Base-by-base conservation (phyloP, 2,329 filamentous ascomycete species). In the Aureobasidium sp. region DNA sequence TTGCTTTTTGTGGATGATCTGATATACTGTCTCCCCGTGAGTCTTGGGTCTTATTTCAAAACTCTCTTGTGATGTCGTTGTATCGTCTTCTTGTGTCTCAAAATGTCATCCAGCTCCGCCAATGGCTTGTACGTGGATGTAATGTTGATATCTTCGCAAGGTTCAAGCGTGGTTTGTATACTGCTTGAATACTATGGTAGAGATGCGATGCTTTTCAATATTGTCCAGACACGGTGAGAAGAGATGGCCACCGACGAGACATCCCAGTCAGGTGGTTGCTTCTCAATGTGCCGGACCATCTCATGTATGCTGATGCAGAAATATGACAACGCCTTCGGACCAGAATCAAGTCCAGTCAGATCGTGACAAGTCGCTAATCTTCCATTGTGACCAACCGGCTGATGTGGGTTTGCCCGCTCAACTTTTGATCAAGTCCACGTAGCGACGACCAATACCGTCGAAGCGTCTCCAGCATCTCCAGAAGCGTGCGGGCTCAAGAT, bases 391-490 rank as follows among this genome's bases (percentile, higher is more conserved):
- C 14, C 42, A 14, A 14, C 25, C 14, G 42, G 7, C 22, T 6
- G 14, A 3, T 8, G 5, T 45, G 22, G 7, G 5, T 11, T 22
- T 27, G 22, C 42, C 25, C 25, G 22, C 45, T 48, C 45, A 48
- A 11, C 45, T 14, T 31, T 29, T 48, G 45, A 48, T 11, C 7
- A 34, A 25, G 31, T 41, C 51, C 15, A 41, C 34, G n/a, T 41
- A 53, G 20, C 52, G 52, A 34, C 52, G 52, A 20, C 52, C 39
- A 3, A 56, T 12, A 22, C 15, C 27, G 15, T 44, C 39, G 17
- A 57, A 57, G 11, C 53, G 53, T 57, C 53, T 57, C 53, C 39
- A 57, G 17, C 41, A 57, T 37, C 29, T 47, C 53, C 53, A 47
- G 31, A 45, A 36, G 8, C 31, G 22, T 31, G 15, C 39, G 11